phyloP scores from a whole-genome alignment of 2,329 filamentous ascomycete species.

The Calonectria montana region DNA sequence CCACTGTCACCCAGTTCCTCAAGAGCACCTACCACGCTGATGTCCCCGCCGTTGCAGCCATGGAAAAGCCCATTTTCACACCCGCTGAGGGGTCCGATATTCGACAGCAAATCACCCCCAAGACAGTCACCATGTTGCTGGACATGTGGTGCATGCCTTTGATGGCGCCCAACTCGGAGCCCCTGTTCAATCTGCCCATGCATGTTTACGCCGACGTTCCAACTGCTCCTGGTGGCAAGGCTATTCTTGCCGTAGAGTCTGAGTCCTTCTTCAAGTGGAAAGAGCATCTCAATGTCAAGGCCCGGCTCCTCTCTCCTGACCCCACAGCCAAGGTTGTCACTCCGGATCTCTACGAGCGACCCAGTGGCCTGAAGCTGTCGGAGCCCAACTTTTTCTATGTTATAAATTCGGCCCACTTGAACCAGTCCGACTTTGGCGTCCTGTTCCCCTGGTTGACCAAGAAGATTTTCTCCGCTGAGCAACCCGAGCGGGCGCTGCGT shows the following conservation, averaged over 20 bases:
- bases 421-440: constrained; percentile 85
- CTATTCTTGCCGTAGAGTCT: constrained; percentile 77
- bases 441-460: constrained; percentile 79
- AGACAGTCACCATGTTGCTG: constrained; percentile 75
- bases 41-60: constrained; percentile 56
- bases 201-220: constrained; percentile 70
- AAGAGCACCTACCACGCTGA: constrained; percentile 81
- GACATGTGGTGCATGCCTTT: constrained; percentile 87
- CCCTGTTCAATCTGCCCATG: constrained; percentile 78
- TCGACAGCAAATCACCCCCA: constrained; percentile 73
- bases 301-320: constrained; percentile 71
- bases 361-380: constrained; percentile 54
- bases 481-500: constrained; percentile 68
- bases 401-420: constrained; percentile 79
- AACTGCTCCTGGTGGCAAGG: constrained; percentile 65
- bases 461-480: constrained; percentile 66
- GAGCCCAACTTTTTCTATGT: constrained; percentile 82
- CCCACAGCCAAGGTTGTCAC: constrained; percentile 58
- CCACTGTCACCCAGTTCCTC: constrained; percentile 79
- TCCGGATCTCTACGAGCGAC: constrained; percentile 54
- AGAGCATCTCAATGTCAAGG: constrained; percentile 76
- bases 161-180: constrained; percentile 68
- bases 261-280: constrained; percentile 84
- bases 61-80: constrained; percentile 69
- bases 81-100: constrained; percentile 68